Evolutionary conservation across 805 yeast genomes (phyloP), one percentile per base, ranked within the genome.

Genomic region (Candida sonorensis): DNA sequence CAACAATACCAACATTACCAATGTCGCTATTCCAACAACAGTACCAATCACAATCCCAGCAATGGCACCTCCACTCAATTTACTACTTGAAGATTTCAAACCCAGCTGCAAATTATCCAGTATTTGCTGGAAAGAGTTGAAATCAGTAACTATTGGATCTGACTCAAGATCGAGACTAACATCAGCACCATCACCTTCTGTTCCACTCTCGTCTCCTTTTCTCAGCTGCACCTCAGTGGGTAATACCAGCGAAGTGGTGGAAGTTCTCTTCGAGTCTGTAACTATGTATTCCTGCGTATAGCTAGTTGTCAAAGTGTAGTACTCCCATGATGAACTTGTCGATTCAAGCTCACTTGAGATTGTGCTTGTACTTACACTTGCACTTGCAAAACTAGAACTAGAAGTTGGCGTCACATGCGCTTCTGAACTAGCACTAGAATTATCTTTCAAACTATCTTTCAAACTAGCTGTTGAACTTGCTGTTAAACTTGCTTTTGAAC

Each of bases 11-110:
- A 49, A n/a, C 2, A 36, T 15, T 7, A 40, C 9, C 3, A 41
- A 33, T 4, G 45, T 17, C 5, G 42, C 29, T 14, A 46, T 26
- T 3, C 54, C 59, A 15, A 44, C 16, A 9, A 48, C 32, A 12
- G 44, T 29, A 11, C 58, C 60, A 13, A 57, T 44, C 2, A 50
- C 43, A 16, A 50, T 43, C 7, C 62, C 62, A 1, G 59, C 59
- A 21, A 52, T 49, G 8, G 51, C 32, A 11, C 57, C 53, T 11
- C 26, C 37, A 16, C 43, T 31, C 18, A 44, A 25, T 13, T 28
- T 14, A 17, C 30, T 22, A 9, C 27, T 10, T n/a, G n/a, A n/a
- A n/a, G n/a, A n/a, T n/a, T 2, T 31, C 28, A 9, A 15, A 28
- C 4, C 33, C 26, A 2, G 13, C n/a, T 5, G 7, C 4, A 25